These are phyloP conservation scores for Chenopodium berlandieri DNA, from an alignment of 148 eudicot genomes.

Conservation along the genomic window DNA sequence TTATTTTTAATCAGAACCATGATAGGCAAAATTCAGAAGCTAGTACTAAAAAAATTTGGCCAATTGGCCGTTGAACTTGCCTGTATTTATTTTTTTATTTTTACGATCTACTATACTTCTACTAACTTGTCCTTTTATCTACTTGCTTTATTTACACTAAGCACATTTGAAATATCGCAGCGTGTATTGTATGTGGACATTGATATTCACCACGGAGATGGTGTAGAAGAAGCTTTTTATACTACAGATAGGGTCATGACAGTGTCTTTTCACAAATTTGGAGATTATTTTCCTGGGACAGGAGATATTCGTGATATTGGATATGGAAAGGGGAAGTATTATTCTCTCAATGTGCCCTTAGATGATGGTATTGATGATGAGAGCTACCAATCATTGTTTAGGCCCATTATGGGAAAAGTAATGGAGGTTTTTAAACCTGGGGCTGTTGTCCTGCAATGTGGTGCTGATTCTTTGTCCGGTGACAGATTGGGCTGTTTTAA, in stretches of 20 bases:
- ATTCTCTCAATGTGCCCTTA: conserved; percentile 63
- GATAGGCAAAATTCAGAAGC: too few species aligned
- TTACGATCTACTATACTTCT: background rate
- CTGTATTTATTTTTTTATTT: too few species aligned
- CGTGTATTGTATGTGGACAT: conserved; percentile 71
- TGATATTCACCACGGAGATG: conserved; percentile 73
- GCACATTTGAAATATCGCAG: conserved; percentile 32
- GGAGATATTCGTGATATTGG: conserved; percentile 64
- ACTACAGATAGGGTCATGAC: conserved; percentile 81
- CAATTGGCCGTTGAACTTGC: too few species aligned
- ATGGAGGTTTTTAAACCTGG: conserved; percentile 79
- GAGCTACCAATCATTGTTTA: conserved; percentile 52
- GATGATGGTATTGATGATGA: conserved; percentile 78
- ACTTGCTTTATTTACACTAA: background rate
- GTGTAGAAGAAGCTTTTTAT: conserved; percentile 71
- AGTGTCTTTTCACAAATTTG: conserved; percentile 69
- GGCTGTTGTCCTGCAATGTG: conserved; percentile 77
- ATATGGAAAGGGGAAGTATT: conserved; percentile 53
- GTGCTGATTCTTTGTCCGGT: conserved; percentile 79
- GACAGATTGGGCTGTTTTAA: conserved; percentile 83
- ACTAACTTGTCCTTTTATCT: background rate
- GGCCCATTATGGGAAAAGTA: conserved; percentile 77
- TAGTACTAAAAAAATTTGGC: too few species aligned
- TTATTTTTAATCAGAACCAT: too few species aligned
- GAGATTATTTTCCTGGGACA: conserved; percentile 69